Conservation (phyloP, 441 rosid genomes). For the Erodium moschatum region DNA sequence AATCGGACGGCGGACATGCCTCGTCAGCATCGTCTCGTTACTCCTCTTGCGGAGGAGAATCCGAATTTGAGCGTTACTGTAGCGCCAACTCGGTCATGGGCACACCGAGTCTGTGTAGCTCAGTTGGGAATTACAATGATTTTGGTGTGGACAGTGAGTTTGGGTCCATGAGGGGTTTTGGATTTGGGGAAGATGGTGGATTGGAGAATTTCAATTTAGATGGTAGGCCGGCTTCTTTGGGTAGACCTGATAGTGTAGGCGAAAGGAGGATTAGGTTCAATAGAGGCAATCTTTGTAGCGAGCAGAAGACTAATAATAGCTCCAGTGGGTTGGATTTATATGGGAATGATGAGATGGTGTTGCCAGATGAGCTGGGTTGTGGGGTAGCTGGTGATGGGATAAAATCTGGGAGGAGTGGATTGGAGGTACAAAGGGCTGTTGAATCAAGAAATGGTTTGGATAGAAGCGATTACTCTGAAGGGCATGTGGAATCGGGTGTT, state of each 20-base stretch:
- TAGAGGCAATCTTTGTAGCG: neutral
- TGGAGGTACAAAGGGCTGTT: neutral
- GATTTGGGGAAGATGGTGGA: conserved; percentile 31
- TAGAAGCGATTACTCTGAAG: neutral
- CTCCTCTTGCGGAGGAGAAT: conserved; percentile 69
- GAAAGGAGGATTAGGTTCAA: neutral
- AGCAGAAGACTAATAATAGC: neutral
- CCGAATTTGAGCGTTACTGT: conserved; percentile 69
- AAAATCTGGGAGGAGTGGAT: neutral
- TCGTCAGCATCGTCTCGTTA: conserved; percentile 51
- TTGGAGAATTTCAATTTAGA: conserved; percentile 57
- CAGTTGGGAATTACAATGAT: conserved; percentile 49
- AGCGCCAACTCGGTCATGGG: conserved; percentile 80
- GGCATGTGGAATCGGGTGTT: neutral
- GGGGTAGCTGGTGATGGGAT: neutral
- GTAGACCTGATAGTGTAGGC: neutral
- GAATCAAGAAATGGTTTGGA: neutral
- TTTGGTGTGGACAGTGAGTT: conserved; percentile 44
- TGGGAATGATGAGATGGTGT: conserved; percentile 5
- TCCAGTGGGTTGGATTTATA: conserved; percentile 3
- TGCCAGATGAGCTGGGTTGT: neutral
- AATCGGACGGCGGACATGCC: conserved; percentile 34
- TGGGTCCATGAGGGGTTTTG: conserved; percentile 38
- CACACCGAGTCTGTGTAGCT: conserved; percentile 63
- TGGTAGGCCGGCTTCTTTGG: conserved; percentile 20